A percentile compares a stretch with the other conserved stretches of the same genome.
Evolutionary conservation across 2,329 filamentous ascomycete species (phyloP).

Genomic region (Aspergillus ochraceus): DNA sequence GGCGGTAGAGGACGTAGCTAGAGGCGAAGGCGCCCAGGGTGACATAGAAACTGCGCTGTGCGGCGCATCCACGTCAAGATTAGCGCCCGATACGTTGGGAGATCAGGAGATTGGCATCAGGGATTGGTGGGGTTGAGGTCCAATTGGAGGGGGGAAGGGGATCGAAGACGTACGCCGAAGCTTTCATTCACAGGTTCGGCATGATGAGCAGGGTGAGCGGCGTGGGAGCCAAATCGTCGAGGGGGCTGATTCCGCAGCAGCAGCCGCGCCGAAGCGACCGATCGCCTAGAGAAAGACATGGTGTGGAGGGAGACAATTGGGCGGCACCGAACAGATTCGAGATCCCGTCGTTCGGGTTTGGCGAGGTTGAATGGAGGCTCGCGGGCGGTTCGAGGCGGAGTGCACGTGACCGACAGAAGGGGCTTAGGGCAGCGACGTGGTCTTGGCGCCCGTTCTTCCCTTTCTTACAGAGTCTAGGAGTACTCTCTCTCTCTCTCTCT

Average conservation of each 20-base stretch:
- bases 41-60: slow-evolving; percentile 51
- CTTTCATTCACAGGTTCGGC: slow-evolving; percentile 47
- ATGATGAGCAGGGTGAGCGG: slow-evolving; percentile 35
- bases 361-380: slow-evolving; percentile 18
- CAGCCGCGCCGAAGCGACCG: slow-evolving; percentile 37
- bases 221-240: slow-evolving; percentile 46
- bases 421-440: slow-evolving; percentile 12
- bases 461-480: neutral
- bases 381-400: slow-evolving; percentile 10
- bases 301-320: slow-evolving; percentile 32
- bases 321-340: slow-evolving; percentile 29
- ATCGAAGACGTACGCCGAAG: slow-evolving; percentile 43
- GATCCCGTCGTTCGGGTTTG: slow-evolving; percentile 28
- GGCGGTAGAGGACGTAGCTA: slow-evolving; percentile 44
- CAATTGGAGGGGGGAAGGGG: slow-evolving; percentile 13
- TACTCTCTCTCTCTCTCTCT: neutral
- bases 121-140: slow-evolving; percentile 3
- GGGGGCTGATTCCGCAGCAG: slow-evolving; percentile 43
- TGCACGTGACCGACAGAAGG: slow-evolving; percentile 16
- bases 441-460: neutral
- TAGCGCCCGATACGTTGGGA: slow-evolving; percentile 14
- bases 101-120: slow-evolving; percentile 1
- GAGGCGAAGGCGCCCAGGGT: slow-evolving; percentile 44
- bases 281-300: slow-evolving; percentile 46
- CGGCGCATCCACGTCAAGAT: slow-evolving; percentile 12